Percentiles rank a stretch among this genome's conserved stretches.
phyloP scores from a whole-genome alignment of 2,329 filamentous ascomycete species.

The Arthrobotrys entomopaga region DNA sequence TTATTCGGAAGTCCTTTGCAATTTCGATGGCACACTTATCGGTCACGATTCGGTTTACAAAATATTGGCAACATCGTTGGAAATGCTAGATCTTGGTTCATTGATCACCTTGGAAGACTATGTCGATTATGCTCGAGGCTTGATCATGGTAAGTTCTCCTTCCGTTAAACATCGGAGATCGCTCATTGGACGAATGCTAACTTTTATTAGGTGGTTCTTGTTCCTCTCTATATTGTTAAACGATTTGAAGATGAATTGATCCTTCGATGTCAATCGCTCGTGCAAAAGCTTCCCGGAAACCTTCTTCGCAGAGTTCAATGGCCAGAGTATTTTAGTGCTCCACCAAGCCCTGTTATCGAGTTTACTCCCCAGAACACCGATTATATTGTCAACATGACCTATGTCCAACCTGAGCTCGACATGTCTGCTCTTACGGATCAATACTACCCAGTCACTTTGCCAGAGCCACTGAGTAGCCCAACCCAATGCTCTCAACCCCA shows the following conservation, averaged over 20 bases:
- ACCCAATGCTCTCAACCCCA: slow-evolving; percentile 17
- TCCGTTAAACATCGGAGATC: not conserved
- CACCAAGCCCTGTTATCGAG: slow-evolving; percentile 4
- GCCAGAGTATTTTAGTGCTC: slow-evolving; percentile 35
- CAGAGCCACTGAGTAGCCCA: slow-evolving; percentile 14
- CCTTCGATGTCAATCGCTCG: slow-evolving; percentile 23
- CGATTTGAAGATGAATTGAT: slow-evolving; percentile 38
- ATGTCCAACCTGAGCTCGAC: slow-evolving; percentile 8
- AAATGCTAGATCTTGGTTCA: slow-evolving; percentile 53
- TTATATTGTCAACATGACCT: slow-evolving; percentile 23
- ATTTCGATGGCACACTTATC: slow-evolving; percentile 40
- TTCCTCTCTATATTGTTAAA: slow-evolving; percentile 37
- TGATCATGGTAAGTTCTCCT: slow-evolving; percentile 25
- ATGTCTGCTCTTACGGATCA: slow-evolving; percentile 19
- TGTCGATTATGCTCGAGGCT: slow-evolving; percentile 42
- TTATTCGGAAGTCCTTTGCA: slow-evolving; percentile 27
- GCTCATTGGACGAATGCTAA: not conserved
- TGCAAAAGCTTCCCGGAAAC: slow-evolving; percentile 32
- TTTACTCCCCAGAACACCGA: slow-evolving; percentile 9
- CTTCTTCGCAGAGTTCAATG: slow-evolving; percentile 46
- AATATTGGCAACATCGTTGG: slow-evolving; percentile 37
- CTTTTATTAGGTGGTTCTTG: slow-evolving; percentile 19
- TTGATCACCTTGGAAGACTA: slow-evolving; percentile 51
- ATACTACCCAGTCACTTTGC: slow-evolving; percentile 21
- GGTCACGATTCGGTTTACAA: slow-evolving; percentile 30